A percentile compares a stretch with the other conserved stretches of the same genome.
Evolutionary conservation across 2,329 filamentous ascomycete genomes (phyloP).

Genomic region (Scedosporium minutisporum): DNA sequence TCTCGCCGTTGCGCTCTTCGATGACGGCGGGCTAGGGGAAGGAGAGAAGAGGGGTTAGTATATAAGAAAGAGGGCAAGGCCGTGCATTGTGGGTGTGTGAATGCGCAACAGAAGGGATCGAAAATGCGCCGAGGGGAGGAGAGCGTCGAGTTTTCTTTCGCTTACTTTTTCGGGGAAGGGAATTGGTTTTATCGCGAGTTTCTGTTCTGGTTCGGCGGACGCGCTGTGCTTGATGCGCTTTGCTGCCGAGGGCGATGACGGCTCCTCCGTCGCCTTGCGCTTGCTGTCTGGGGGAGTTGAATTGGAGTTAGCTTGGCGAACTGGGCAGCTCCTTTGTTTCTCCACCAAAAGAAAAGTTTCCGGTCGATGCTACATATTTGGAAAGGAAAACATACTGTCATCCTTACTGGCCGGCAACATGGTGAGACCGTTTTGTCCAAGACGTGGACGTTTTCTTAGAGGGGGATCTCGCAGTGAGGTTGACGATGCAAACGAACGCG

Average conservation of each 20-base stretch:
- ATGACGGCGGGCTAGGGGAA: conserved; percentile 64
- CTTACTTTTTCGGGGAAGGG: conserved; percentile 81
- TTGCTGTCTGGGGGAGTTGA: conserved; percentile 39
- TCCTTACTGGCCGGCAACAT: conserved; percentile 5
- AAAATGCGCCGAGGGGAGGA: not conserved
- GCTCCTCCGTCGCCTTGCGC: conserved; percentile 63
- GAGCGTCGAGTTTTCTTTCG: conserved; percentile 51
- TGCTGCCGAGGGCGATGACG: conserved; percentile 47
- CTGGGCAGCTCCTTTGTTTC: not conserved
- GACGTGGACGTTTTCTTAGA: not conserved
- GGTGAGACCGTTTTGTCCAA: not conserved
- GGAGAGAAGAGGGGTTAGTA: not conserved
- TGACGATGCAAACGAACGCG: not conserved
- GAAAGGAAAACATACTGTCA: not conserved
- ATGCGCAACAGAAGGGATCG: not conserved
- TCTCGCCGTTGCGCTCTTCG: conserved; percentile 88
- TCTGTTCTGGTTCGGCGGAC: conserved; percentile 38
- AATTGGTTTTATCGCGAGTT: conserved; percentile 52
- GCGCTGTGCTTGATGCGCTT: conserved; percentile 55
- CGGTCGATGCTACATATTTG: not conserved
- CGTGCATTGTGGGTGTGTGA: not conserved
- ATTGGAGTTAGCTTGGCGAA: not conserved
- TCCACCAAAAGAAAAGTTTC: not conserved
- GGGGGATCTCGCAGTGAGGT: not conserved
- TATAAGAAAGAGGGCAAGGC: not conserved